A percentile compares a stretch with the other conserved stretches of the same genome.
Evolutionary conservation across 2,329 filamentous ascomycete genomes (phyloP).

Genomic region (Lachnellula subtilissima): DNA sequence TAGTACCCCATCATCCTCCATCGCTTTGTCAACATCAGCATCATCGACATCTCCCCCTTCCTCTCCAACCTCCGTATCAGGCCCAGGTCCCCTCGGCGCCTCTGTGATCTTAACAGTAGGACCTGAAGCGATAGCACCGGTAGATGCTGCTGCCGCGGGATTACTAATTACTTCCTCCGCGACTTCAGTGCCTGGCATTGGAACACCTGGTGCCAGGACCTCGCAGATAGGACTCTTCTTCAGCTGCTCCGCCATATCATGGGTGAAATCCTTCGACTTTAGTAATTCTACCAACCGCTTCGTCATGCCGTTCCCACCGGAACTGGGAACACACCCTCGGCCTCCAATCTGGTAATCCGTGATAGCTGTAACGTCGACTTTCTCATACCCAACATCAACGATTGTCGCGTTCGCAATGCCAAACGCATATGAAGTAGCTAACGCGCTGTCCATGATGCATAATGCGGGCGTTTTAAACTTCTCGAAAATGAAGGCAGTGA

Average conservation of each 20-base stretch:
- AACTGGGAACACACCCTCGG: conserved; percentile 55
- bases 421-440: conserved; percentile 82
- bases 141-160: conserved; percentile 30
- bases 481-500: conserved; percentile 94
- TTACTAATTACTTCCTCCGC: conserved; percentile 37
- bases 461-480: conserved; percentile 93
- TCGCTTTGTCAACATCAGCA: conserved; percentile 39
- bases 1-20: conserved; percentile 66
- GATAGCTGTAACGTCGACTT: conserved; percentile 88
- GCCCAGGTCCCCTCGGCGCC: conserved; percentile 19
- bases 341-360: conserved; percentile 73
- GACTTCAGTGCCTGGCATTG: conserved; percentile 44
- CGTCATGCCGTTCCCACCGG: conserved; percentile 86
- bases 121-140: conserved; percentile 31
- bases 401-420: conserved; percentile 73
- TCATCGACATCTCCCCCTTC: conserved; percentile 27
- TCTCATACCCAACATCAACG: conserved; percentile 85
- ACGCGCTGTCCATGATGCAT: conserved; percentile 80
- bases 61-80: conserved; percentile 23
- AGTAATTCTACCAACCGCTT: conserved; percentile 65
- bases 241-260: conserved; percentile 66
- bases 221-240: conserved; percentile 65
- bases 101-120: conserved; percentile 31
- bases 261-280: conserved; percentile 51
- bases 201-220: conserved; percentile 53